These are phyloP conservation scores for Monosporascus sp. DNA, from an alignment of 2,329 filamentous ascomycete species.

Conservation along the genomic window DNA sequence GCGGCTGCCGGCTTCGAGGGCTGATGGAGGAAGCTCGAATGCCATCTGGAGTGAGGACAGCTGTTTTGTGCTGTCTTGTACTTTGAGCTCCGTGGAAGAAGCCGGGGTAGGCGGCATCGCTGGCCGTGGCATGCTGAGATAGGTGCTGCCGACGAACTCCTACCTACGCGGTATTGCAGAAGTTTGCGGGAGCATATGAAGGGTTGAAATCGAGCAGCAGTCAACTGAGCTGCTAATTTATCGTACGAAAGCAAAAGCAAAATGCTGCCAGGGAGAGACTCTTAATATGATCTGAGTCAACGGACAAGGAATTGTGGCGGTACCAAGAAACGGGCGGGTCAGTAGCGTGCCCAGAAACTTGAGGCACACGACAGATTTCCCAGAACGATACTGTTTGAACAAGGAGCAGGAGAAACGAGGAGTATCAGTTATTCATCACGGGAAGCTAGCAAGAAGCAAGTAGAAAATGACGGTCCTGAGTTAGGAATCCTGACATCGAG, in stretches of 20 bases:
- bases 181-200: background rate
- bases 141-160: background rate
- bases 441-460: background rate
- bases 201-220: background rate
- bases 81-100: conserved; percentile 74
- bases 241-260: too few species aligned
- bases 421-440: background rate
- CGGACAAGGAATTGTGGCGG: background rate
- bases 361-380: background rate
- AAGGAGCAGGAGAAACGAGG: background rate
- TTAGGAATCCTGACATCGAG: too few species aligned
- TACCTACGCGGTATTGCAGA: background rate
- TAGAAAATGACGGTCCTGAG: background rate
- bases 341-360: background rate
- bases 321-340: background rate
- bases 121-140: conserved; percentile 56
- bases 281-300: background rate
- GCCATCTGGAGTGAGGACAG: conserved; percentile 59
- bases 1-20: conserved; percentile 47
- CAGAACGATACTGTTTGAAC: background rate
- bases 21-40: conserved; percentile 75
- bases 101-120: conserved; percentile 70
- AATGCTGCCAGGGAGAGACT: background rate
- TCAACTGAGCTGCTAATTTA: background rate
- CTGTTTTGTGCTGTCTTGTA: conserved; percentile 61